Evolutionary conservation across 805 yeast species (phyloP), one percentile per base, ranked within the genome.

Genomic region (Suhomyces prunicola): DNA sequence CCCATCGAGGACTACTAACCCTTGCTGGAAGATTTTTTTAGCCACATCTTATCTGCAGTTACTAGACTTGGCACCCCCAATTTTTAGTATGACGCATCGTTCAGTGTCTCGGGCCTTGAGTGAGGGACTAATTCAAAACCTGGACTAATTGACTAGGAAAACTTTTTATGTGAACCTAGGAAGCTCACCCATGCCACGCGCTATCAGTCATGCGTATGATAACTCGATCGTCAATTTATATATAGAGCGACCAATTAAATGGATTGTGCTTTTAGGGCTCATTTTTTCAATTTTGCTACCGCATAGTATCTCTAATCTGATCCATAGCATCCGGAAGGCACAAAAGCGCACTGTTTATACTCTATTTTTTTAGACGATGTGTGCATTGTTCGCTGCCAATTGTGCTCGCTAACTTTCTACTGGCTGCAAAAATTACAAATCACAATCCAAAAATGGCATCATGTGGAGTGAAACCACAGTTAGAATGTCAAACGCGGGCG

Each of bases 381-480:
- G n/a, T 10, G n/a, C 6, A 29, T 27, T 27, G 31, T 27, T 27
- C 31, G 31, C 31, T 9, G n/a, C 33, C 33, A 29, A 15, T 36
- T 22, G 17, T 36, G 22, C 41, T 36, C 22, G 41, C 19, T n/a
- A 35, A 35, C 13, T 15, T 7, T 36, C 5, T 19, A n/a, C 24
- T 39, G 42, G 42, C 42, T 39, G 42, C 42, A 39, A 39, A 27
- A 39, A 39, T 39, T 39, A 39, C 42, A 39, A 39, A 39, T 39
- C 24, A 39, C 4, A 2, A 5, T 7, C 7, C 13, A 9, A 33
- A n/a, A 9, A 17, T 2, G 9, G 24, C 24, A 39, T 39, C n/a
- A 19, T 19, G 42, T 39, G 42, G 42, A 39, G 42, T 10, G 42
- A 17, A 13, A 9, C 23, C 12, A 6, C 13, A 2, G 23, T 19